Percentiles rank a stretch among this genome's conserved stretches.
phyloP scores from a whole-genome alignment of 768 basidiomycete genomes.

The Cystobasidiopsis lactophilus region DNA sequence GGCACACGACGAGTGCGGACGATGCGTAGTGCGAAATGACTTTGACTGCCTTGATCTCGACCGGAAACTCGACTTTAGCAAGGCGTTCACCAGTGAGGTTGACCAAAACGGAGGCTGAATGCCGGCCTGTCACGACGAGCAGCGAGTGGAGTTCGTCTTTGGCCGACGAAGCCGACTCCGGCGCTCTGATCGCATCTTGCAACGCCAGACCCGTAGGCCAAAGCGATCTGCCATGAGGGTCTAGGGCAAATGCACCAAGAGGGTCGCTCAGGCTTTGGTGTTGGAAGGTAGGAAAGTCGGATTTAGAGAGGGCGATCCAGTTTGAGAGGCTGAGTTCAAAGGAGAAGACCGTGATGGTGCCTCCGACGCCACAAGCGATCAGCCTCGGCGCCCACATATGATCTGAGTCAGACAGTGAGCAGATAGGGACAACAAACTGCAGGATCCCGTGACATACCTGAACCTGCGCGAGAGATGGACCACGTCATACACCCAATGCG shows the following conservation, averaged over 20 bases:
- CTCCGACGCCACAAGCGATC: conserved; percentile 38
- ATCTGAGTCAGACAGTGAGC: conserved; percentile 18
- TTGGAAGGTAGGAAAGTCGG: conserved; percentile 20
- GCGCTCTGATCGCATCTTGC: background rate
- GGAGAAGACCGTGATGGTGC: conserved; percentile 38
- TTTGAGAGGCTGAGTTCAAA: conserved; percentile 30
- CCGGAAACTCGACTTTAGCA: background rate
- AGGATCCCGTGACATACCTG: conserved; percentile 27
- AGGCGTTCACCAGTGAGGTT: conserved; percentile 13
- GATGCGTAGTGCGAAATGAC: background rate
- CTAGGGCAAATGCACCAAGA: conserved; percentile 24
- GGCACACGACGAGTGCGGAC: background rate
- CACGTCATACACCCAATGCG: conserved; percentile 39
- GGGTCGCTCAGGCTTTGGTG: conserved; percentile 26
- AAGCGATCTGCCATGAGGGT: conserved; percentile 16
- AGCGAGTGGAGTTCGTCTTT: conserved; percentile 10
- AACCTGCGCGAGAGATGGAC: conserved; percentile 38
- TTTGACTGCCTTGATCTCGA: background rate
- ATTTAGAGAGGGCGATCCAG: conserved; percentile 26
- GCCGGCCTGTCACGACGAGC: conserved; percentile 10
- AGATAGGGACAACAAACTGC: background rate
- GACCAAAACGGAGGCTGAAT: conserved; percentile 6
- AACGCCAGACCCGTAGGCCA: background rate
- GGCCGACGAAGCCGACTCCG: background rate
- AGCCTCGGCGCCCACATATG: conserved; percentile 35